Evolutionary conservation across 1,284 basidiomycete genomes (phyloP).

Genomic region (Tetrapyrgos nigripes): DNA sequence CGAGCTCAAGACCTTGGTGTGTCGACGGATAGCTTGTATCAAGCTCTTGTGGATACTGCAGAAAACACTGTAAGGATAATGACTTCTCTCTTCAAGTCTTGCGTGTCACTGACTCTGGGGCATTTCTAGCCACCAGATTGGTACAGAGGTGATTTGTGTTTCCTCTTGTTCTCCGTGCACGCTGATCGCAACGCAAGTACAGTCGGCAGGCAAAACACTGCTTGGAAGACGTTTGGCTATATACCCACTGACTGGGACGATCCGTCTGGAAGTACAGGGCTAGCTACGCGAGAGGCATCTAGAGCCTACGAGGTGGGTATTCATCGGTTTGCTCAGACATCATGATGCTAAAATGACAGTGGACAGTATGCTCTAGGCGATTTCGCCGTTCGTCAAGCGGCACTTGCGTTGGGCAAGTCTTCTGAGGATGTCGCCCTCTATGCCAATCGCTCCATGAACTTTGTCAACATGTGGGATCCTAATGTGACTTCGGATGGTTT

Average conservation of each 20-base stretch:
- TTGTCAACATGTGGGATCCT: conserved; percentile 57
- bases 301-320: conserved; percentile 48
- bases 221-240: conserved; percentile 54
- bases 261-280: conserved; percentile 50
- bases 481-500: conserved; percentile 52
- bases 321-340: not conserved
- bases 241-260: conserved; percentile 55
- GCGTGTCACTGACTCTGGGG: conserved; percentile 4
- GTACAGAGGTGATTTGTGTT: conserved; percentile 49
- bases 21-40: conserved; percentile 50
- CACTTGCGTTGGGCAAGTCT: conserved; percentile 42
- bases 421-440: conserved; percentile 46
- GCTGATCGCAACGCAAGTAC: too few species aligned
- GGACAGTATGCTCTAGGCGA: conserved; percentile 52
- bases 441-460: conserved; percentile 56
- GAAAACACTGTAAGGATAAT: conserved; percentile 50
- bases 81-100: not conserved
- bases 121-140: conserved; percentile 50
- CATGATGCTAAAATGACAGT: not conserved
- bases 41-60: conserved; percentile 55
- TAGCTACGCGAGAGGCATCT: conserved; percentile 55
- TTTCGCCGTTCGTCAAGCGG: conserved; percentile 58
- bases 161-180: too few species aligned
- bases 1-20: conserved; percentile 46
- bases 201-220: conserved; percentile 57